Evolutionary conservation across 2,329 filamentous ascomycete species (phyloP).

Genomic region (Fusarium aywerte): DNA sequence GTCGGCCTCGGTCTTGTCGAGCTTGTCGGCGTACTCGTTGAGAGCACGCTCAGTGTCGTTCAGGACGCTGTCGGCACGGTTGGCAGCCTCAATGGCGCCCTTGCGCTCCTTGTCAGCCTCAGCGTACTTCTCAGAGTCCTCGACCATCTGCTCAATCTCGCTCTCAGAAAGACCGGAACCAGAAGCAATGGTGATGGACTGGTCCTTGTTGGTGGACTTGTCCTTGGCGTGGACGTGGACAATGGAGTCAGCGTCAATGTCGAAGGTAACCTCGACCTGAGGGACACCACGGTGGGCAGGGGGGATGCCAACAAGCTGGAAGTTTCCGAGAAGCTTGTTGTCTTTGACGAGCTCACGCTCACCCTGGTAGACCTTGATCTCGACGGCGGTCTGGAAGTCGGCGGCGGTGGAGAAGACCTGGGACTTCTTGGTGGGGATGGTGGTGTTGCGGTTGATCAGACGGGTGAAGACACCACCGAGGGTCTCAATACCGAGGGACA

Average conservation of each 20-base stretch:
- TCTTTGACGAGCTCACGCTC: constrained; percentile 98
- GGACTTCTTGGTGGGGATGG: constrained; percentile 99
- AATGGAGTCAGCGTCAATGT: constrained; percentile 97
- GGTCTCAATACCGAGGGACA: constrained; percentile 98
- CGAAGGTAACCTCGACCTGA: constrained; percentile 97
- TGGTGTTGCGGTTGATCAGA: constrained; percentile 98
- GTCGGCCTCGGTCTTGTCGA: constrained; percentile 96
- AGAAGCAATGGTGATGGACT: constrained; percentile 98
- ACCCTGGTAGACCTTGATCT: constrained; percentile 99
- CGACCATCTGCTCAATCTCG: constrained; percentile 97
- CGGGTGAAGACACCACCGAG: constrained; percentile 97
- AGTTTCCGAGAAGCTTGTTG: constrained; percentile 99
- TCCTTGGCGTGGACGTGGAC: constrained; percentile 98
- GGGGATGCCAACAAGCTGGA: constrained; percentile 97
- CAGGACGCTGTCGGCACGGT: constrained; percentile 94
- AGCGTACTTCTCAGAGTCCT: constrained; percentile 96
- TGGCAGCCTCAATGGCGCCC: constrained; percentile 92
- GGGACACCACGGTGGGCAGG: constrained; percentile 96
- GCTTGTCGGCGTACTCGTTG: constrained; percentile 94
- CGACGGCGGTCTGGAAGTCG: constrained; percentile 97
- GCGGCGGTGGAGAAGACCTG: constrained; percentile 97
- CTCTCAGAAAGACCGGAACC: constrained; percentile 94
- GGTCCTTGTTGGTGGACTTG: constrained; percentile 99
- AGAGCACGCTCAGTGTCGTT: constrained; percentile 99
- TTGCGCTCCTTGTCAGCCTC: constrained; percentile 97